Percentiles rank a stretch among this genome's conserved stretches.
phyloP scores from a whole-genome alignment of 1,284 basidiomycete species.

The Takashimella koratensis region DNA sequence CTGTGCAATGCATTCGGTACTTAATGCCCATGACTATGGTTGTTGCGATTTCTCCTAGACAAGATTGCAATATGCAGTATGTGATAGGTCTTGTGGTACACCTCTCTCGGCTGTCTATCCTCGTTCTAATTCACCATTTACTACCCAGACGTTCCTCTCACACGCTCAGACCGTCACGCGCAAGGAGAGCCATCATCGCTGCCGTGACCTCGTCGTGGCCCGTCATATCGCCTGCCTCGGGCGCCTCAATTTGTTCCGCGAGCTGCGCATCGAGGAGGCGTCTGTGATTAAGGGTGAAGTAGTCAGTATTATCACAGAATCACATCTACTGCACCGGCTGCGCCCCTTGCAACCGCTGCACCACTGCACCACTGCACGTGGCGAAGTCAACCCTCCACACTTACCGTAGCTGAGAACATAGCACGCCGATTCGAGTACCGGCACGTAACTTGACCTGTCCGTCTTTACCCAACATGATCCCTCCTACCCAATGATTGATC shows the following conservation, averaged over 20 bases:
- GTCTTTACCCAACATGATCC: constrained; percentile 61
- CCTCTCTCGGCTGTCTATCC: too few species aligned
- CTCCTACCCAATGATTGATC: constrained; percentile 73
- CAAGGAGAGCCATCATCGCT: constrained; percentile 68
- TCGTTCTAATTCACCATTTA: too few species aligned
- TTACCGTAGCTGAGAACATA: constrained; percentile 78
- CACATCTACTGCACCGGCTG: too few species aligned
- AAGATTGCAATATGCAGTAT: too few species aligned
- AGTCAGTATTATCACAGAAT: constrained; percentile 8
- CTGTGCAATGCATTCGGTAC: too few species aligned
- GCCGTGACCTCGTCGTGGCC: constrained; percentile 59
- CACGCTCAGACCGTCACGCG: constrained; percentile 40
- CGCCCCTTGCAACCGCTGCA: too few species aligned
- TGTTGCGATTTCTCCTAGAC: too few species aligned
- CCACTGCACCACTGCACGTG: too few species aligned
- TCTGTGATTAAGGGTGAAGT: constrained; percentile 49
- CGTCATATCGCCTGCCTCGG: constrained; percentile 52
- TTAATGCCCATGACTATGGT: too few species aligned
- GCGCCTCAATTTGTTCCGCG: constrained; percentile 51
- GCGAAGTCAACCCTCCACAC: too few species aligned
- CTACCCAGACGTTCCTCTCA: too few species aligned
- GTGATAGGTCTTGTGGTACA: too few species aligned
- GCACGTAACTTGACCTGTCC: constrained; percentile 67
- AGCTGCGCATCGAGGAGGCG: constrained; percentile 69
- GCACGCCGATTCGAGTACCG: constrained; percentile 80